Evolutionary conservation across 768 basidiomycete species (phyloP), one percentile per base, ranked within the genome.

Genomic region (Leccinum olivaceopallidum): DNA sequence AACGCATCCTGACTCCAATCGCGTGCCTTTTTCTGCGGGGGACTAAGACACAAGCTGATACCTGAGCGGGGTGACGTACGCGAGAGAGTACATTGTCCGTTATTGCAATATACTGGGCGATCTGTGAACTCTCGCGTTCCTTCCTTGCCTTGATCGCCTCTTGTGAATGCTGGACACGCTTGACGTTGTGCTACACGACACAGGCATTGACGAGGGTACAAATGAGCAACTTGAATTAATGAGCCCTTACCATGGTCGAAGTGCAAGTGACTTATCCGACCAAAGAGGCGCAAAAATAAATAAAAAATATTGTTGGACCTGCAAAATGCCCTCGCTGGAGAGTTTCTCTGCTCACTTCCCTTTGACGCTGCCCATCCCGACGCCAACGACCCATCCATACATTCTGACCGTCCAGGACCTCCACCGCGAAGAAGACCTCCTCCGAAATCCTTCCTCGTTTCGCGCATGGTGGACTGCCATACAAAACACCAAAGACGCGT

Each of bases 391-490:
- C 0, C 86, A 95, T 68, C 83, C 91, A 8, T 79, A 87, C 61
- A 81, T 98, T 60, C 80, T 98, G 65, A 78, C 85, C 7, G 75
- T 85, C 44, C 81, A 85, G 56, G 94, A 98, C 73, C 72, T 97
- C 34, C 83, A 89, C 65, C 87, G 94, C 52, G 96, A 97, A 78
- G 96, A 98, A 75, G 95, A 98, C 76, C 83, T 98, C 7, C 79
- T 94, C 39, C 84, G 93, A 62, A 98, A 98, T 74, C 92, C 94
- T 10, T 82, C 84, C 37, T 96, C 94, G 36, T 94, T 96, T 74
- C 84, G 92, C 42, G 87, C 92, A 69, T 98, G 97, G 97, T 92
- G 94, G 85, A 78, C 87, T 2, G 92, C 94, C 64, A 89, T 98
- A 65, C 81, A 85, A 65, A 80, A 84, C 39, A 82, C 92, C 51